Conservation (phyloP, 2,329 filamentous ascomycete species). For the Neurospora sp. region DNA sequence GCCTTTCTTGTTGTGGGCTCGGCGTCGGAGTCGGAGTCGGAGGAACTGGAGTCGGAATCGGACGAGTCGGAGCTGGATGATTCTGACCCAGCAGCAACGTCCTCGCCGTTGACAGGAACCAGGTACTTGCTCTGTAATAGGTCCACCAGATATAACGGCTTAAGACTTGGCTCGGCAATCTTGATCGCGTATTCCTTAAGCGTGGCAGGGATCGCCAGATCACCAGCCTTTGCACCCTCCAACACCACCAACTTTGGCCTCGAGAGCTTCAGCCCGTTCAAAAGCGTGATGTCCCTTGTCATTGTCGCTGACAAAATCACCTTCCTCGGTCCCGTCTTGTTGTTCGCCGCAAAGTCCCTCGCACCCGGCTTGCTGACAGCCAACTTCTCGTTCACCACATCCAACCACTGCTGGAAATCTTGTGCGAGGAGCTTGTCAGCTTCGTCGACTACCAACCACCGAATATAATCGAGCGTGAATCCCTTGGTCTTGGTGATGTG, state of each 20-base stretch:
- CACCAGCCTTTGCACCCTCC: constrained; percentile 38
- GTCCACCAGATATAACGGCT: constrained; percentile 77
- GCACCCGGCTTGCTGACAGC: constrained; percentile 36
- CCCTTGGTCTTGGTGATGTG: constrained; percentile 77
- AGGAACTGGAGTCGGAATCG: constrained; percentile 6
- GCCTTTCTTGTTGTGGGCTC: constrained; percentile 6
- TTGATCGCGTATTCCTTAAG: constrained; percentile 59
- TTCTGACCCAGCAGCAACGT: constrained; percentile 25
- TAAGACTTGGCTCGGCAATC: constrained; percentile 58
- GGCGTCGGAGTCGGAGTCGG: constrained; percentile 16
- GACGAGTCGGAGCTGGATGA: constrained; percentile 19
- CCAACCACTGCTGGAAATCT: constrained; percentile 86
- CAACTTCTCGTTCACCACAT: constrained; percentile 56
- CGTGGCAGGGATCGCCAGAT: constrained; percentile 44
- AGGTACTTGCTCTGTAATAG: constrained; percentile 54
- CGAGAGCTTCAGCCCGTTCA: constrained; percentile 62
- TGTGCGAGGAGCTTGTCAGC: constrained; percentile 87
- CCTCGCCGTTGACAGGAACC: constrained; percentile 24
- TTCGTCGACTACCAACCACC: constrained; percentile 89
- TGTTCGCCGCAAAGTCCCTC: constrained; percentile 43
- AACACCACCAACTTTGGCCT: constrained; percentile 70
- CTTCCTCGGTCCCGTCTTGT: constrained; percentile 56
- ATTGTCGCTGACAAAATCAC: constrained; percentile 87
- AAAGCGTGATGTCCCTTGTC: constrained; percentile 73
- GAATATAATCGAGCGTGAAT: constrained; percentile 67